Evolutionary conservation across 176 grass and related monocot species (phyloP).

Genomic region (Triticum monococcum): DNA sequence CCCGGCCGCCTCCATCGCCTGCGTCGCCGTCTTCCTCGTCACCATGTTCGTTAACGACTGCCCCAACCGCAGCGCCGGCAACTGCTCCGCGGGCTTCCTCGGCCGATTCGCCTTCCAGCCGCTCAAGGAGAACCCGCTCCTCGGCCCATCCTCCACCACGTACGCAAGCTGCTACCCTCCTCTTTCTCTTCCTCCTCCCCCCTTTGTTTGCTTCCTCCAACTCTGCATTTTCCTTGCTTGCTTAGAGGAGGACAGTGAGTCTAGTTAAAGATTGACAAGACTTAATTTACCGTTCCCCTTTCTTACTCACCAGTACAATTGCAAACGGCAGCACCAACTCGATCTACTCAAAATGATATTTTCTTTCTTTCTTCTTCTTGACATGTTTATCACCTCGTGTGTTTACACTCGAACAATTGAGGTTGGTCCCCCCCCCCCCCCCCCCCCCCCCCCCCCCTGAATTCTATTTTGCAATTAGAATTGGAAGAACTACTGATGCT

Average conservation of each 20-base stretch:
- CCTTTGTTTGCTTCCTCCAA: background rate
- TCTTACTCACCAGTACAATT: background rate
- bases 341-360: background rate
- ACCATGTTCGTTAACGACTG: conserved; percentile 93
- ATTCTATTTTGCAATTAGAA: background rate
- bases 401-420: background rate
- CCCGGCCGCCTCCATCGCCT: conserved; percentile 43
- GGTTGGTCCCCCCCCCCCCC: background rate
- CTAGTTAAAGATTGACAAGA: too few relatives aligned
- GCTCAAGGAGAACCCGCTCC: conserved; percentile 78
- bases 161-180: conserved; percentile 8
- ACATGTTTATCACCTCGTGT: background rate
- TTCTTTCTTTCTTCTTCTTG: too few relatives aligned
- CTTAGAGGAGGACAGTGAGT: too few relatives aligned
- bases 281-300: background rate
- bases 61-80: conserved; percentile 31
- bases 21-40: conserved; percentile 54
- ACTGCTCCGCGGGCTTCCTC: conserved; percentile 58
- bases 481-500: too few relatives aligned
- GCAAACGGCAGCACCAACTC: background rate
- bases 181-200: background rate
- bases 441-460: too few relatives aligned
- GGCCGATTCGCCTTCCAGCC: conserved; percentile 85
- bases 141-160: conserved; percentile 81
- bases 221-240: too few relatives aligned